These are phyloP conservation scores for Aspergillus nomiae DNA, from an alignment of 2,329 filamentous ascomycete species.

Conservation along the genomic window DNA sequence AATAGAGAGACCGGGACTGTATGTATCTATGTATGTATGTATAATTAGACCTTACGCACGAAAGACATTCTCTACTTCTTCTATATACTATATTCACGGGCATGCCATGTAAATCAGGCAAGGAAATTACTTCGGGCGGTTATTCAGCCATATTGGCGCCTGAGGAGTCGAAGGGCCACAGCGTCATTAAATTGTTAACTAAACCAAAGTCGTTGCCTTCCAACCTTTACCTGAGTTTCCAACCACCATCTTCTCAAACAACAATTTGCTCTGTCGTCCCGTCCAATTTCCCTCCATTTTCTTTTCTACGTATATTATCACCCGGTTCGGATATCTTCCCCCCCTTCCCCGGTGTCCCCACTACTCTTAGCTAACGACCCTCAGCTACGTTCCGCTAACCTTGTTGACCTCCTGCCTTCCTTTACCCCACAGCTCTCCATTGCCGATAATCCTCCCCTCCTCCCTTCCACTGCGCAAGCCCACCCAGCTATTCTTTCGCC, in stretches of 20 bases:
- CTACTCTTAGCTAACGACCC: constrained; percentile 3
- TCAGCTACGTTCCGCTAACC: not conserved
- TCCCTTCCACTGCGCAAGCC: not conserved
- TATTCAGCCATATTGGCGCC: not conserved
- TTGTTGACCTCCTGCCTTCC: not conserved
- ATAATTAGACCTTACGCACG: constrained; percentile 5
- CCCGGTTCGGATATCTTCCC: not conserved
- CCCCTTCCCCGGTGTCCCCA: not conserved
- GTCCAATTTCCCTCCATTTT: not conserved
- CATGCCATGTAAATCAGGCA: not conserved
- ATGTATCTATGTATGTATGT: constrained; percentile 5
- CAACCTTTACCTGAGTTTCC: not conserved
- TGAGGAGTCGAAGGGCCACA: not conserved
- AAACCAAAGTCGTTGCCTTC: not conserved
- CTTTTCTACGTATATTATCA: not conserved
- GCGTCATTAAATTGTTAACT: not conserved
- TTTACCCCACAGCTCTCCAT: constrained; percentile 10
- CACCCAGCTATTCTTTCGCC: not conserved
- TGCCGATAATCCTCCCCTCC: constrained; percentile 4
- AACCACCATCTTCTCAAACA: not conserved
- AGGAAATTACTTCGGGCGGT: not conserved
- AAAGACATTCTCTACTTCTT: constrained; percentile 10
- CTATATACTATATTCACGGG: not conserved
- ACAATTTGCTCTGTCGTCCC: not conserved
- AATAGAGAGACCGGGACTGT: constrained; percentile 13